phyloP scores from a whole-genome alignment of 768 basidiomycete genomes.

The Termitomyces sp. region DNA sequence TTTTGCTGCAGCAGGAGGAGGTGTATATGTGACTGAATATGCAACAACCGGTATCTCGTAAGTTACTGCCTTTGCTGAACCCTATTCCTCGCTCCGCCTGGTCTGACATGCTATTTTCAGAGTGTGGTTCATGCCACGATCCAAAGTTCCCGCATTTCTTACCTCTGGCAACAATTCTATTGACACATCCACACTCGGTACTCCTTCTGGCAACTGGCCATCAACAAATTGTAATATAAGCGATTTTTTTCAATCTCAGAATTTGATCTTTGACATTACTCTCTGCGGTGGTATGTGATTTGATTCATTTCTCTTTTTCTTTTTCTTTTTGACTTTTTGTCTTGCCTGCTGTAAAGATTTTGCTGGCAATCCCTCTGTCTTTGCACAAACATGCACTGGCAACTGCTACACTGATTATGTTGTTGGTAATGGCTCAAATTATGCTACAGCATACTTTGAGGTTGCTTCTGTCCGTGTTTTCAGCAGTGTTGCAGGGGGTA shows the following conservation, averaged over 20 bases:
- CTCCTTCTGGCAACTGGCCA: constrained; percentile 68
- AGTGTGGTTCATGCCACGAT: constrained; percentile 60
- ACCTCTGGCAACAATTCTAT: constrained; percentile 44
- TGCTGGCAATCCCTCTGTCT: constrained; percentile 48
- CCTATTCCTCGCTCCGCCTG: neutral
- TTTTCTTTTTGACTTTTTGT: neutral
- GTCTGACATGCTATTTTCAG: constrained; percentile 20
- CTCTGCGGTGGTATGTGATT: constrained; percentile 48
- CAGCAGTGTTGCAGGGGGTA: constrained; percentile 16
- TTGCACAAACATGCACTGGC: constrained; percentile 59
- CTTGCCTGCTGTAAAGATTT: constrained; percentile 24
- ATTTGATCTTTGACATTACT: constrained; percentile 71
- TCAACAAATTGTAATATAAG: constrained; percentile 46
- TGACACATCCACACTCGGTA: constrained; percentile 53
- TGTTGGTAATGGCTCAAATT: constrained; percentile 53
- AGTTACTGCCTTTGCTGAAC: constrained; percentile 15
- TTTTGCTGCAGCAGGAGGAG: constrained; percentile 64
- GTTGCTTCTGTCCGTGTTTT: constrained; percentile 54
- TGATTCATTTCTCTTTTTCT: constrained; percentile 1
- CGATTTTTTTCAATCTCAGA: constrained; percentile 56
- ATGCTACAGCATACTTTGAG: constrained; percentile 69
- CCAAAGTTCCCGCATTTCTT: constrained; percentile 41
- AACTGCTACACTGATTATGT: constrained; percentile 69
- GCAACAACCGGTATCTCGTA: constrained; percentile 61
- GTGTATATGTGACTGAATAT: constrained; percentile 72